Conservation (phyloP, 2,329 filamentous ascomycete genomes). For the Pseudogymnoascus sp. region DNA sequence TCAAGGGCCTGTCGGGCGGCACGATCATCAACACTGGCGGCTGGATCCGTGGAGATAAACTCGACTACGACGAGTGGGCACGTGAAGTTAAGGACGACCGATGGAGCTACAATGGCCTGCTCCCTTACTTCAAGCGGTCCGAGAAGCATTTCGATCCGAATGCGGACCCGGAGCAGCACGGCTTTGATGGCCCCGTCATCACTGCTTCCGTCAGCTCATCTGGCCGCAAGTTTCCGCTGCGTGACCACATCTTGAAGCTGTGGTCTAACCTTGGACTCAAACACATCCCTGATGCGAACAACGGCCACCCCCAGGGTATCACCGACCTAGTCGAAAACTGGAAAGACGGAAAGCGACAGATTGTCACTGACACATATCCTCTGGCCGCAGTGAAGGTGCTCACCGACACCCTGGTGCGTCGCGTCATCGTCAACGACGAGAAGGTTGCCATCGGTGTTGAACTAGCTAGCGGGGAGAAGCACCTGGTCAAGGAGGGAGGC, state of each 20-base stretch:
- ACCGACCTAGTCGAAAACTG: slow-evolving; percentile 29
- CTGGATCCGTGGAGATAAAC: slow-evolving; percentile 38
- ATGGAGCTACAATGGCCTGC: slow-evolving; percentile 41
- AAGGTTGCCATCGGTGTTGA: slow-evolving; percentile 13
- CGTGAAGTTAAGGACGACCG: slow-evolving; percentile 32
- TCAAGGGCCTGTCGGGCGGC: slow-evolving; percentile 37
- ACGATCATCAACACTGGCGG: slow-evolving; percentile 35
- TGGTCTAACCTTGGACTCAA: slow-evolving; percentile 33
- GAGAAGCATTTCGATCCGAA: slow-evolving; percentile 29
- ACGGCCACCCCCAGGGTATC: slow-evolving; percentile 27
- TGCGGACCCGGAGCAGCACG: slow-evolving; percentile 22
- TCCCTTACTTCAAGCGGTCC: slow-evolving; percentile 38
- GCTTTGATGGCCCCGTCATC: slow-evolving; percentile 27
- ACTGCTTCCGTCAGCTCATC: slow-evolving; percentile 24
- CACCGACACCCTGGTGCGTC: slow-evolving; percentile 22
- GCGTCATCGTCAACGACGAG: slow-evolving; percentile 21
- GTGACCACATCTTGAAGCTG: slow-evolving; percentile 30
- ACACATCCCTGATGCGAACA: slow-evolving; percentile 24
- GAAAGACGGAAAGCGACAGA: slow-evolving; percentile 25
- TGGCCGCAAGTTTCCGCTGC: slow-evolving; percentile 34
- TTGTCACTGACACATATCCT: slow-evolving; percentile 25
- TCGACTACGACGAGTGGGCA: slow-evolving; percentile 43
- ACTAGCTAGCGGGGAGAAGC: not conserved
- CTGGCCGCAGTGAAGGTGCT: slow-evolving; percentile 22
- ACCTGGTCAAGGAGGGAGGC: not conserved